phyloP scores from a whole-genome alignment of 495 filamentous ascomycete species.

The Penicillium turbatum region DNA sequence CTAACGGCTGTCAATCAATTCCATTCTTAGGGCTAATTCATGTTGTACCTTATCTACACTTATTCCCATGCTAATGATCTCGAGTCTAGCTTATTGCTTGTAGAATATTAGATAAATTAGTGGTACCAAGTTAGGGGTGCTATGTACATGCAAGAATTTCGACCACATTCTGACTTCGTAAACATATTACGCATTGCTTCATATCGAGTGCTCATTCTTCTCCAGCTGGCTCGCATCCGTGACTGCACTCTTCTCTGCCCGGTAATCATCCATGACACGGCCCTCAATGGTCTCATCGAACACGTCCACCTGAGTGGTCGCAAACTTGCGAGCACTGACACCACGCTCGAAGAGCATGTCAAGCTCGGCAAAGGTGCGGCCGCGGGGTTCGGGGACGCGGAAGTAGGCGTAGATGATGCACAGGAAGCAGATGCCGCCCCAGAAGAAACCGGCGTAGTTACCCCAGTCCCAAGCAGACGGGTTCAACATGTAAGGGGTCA shows the following conservation, averaged over 20 bases:
- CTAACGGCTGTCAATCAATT: too few species aligned
- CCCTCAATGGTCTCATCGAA: conserved; percentile 58
- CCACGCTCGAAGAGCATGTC: conserved; percentile 66
- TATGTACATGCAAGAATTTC: conserved; percentile 2
- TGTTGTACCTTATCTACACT: too few species aligned
- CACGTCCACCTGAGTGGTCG: conserved; percentile 58
- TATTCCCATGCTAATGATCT: too few species aligned
- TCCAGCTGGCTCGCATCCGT: conserved; percentile 26
- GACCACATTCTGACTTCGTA: conserved; percentile 6
- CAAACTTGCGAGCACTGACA: conserved; percentile 65
- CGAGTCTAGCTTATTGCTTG: too few species aligned
- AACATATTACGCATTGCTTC: conserved; percentile 20
- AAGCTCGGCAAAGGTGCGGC: conserved; percentile 68
- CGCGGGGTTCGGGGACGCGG: conserved; percentile 67
- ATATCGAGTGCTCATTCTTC: conserved; percentile 24
- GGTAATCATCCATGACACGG: conserved; percentile 47
- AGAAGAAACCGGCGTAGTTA: conserved; percentile 80
- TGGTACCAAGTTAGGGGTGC: too few species aligned
- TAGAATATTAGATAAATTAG: background rate
- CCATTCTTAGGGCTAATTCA: too few species aligned
- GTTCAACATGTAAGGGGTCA: conserved; percentile 76
- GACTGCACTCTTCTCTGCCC: conserved; percentile 26
- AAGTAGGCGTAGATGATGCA: conserved; percentile 73
- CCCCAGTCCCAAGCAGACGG: conserved; percentile 70
- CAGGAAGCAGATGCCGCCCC: conserved; percentile 67